A percentile compares a stretch with the other conserved stretches of the same genome.
Conservation (phyloP, 768 basidiomycete species). For the Suillus weaverae region DNA sequence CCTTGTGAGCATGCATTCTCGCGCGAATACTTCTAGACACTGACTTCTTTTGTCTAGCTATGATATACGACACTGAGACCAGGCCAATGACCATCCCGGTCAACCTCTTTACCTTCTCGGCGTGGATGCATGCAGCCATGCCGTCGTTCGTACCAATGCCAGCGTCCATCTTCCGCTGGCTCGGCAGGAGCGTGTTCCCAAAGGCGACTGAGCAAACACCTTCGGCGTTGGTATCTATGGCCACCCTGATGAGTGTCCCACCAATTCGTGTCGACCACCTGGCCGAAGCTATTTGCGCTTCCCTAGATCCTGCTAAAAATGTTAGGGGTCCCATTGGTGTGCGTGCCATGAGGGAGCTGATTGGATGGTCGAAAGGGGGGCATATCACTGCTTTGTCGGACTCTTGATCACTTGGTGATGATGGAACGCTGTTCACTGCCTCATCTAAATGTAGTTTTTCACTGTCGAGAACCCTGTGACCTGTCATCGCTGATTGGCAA, state of each 20-base stretch:
- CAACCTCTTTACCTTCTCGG: constrained; percentile 81
- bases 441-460: background rate
- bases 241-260: constrained; percentile 76
- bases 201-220: constrained; percentile 27
- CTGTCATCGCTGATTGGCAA: background rate
- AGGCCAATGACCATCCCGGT: constrained; percentile 85
- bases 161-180: constrained; percentile 55
- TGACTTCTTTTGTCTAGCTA: constrained; percentile 48
- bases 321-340: constrained; percentile 71
- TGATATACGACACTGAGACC: constrained; percentile 94
- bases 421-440: background rate
- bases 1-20: constrained; percentile 64
- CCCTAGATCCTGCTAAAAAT: constrained; percentile 49
- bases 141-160: constrained; percentile 63
- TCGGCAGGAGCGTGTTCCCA: constrained; percentile 36
- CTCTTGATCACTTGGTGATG: background rate
- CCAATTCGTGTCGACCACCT: constrained; percentile 97
- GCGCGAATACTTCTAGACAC: background rate
- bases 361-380: constrained; percentile 60
- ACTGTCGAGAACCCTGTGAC: background rate
- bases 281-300: constrained; percentile 76
- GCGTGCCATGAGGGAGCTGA: constrained; percentile 67
- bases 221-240: constrained; percentile 63
- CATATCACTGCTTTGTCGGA: background rate
- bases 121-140: constrained; percentile 64